These are phyloP conservation scores for Tremellales sp. DNA, from an alignment of 1,284 basidiomycete species.

Conservation along the genomic window DNA sequence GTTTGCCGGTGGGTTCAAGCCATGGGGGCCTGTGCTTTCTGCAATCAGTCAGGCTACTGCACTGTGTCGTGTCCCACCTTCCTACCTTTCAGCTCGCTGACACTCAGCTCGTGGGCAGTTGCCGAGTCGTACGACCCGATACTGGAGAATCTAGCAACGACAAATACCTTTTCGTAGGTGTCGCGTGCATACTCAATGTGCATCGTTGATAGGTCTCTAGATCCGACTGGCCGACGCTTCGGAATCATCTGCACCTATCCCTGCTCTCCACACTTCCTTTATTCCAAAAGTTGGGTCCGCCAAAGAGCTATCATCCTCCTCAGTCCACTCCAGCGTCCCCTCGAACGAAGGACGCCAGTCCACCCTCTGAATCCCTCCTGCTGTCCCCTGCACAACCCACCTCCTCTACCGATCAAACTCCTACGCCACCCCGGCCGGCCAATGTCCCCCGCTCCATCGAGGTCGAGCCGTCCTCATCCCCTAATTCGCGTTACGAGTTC, in stretches of 20 bases:
- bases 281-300: conserved; percentile 19
- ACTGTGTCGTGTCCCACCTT: not conserved
- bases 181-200: conserved; percentile 18
- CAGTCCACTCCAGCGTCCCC: conserved; percentile 9
- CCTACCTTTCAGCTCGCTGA: not conserved
- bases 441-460: conserved; percentile 37
- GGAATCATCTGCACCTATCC: conserved; percentile 48
- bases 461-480: conserved; percentile 40
- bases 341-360: conserved; percentile 13
- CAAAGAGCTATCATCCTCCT: conserved; percentile 15
- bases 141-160: conserved; percentile 63
- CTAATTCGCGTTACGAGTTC: too few species aligned
- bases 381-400: conserved; percentile 42
- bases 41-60: not conserved
- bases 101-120: not conserved
- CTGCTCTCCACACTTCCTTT: conserved; percentile 20
- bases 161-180: conserved; percentile 64
- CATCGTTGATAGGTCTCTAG: conserved; percentile 49
- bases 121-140: conserved; percentile 54
- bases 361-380: conserved; percentile 26
- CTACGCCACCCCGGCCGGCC: conserved; percentile 6
- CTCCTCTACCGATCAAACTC: conserved; percentile 3
- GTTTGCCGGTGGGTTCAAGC: too few species aligned
- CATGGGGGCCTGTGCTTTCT: too few species aligned
- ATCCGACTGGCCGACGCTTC: conserved; percentile 67